A percentile compares a stretch with the other conserved stretches of the same genome.
Evolutionary conservation across 1,284 basidiomycete species (phyloP).

Genomic region (Stygiomarasmius scandens): DNA sequence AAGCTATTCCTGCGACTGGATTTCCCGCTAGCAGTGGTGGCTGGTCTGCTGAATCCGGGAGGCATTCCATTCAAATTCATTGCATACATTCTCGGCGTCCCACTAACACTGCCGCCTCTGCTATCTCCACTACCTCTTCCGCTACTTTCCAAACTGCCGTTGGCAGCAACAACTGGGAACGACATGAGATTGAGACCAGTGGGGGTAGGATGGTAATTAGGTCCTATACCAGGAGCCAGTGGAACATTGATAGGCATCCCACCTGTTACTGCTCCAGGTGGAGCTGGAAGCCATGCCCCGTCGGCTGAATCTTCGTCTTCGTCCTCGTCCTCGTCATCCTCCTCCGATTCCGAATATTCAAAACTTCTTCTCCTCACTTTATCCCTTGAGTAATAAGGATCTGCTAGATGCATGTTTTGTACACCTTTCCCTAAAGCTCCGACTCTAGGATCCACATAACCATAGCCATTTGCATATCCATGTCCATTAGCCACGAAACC

Average conservation of each 20-base stretch:
- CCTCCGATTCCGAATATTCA: neutral
- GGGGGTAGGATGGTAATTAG: neutral
- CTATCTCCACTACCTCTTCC: neutral
- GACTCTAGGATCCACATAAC: neutral
- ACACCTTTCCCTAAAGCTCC: neutral
- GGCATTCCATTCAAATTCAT: neutral
- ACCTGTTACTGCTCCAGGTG: neutral
- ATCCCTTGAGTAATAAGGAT: neutral
- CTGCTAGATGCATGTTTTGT: neutral
- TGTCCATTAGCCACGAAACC: neutral
- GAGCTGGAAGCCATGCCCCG: neutral
- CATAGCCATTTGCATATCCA: neutral
- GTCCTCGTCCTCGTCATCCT: neutral
- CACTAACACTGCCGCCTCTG: neutral
- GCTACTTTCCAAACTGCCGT: neutral
- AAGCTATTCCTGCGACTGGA: neutral
- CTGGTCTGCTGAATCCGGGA: neutral
- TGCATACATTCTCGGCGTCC: neutral
- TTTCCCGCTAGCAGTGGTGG: constrained; percentile 1
- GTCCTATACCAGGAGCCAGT: neutral
- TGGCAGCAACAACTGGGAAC: constrained; percentile 1
- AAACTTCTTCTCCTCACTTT: neutral
- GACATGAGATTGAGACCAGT: constrained; percentile 3
- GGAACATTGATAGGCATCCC: neutral
- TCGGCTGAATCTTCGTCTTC: neutral